Conservation (phyloP, 352 stramenopile genomes). For the Paralagenidium karlingii region DNA sequence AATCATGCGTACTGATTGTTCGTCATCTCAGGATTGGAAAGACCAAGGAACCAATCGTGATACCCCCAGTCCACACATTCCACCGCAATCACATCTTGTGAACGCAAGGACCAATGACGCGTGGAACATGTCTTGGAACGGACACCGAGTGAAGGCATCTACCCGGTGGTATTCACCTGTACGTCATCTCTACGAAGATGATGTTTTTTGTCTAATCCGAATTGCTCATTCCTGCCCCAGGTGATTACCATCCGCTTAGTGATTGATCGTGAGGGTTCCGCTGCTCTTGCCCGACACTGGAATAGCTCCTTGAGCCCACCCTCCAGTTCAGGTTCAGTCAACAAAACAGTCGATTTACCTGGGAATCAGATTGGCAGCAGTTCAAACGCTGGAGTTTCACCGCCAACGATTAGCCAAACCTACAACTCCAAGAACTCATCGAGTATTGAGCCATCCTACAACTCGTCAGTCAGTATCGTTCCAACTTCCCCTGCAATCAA, state of each 20-base stretch:
- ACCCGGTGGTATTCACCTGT: constrained; percentile 60
- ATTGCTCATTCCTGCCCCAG: too few species aligned
- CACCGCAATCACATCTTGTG: constrained; percentile 70
- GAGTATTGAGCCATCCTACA: background rate
- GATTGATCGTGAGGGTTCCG: too few species aligned
- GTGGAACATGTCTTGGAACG: constrained; percentile 58
- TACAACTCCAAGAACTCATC: background rate
- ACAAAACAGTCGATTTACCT: too few species aligned
- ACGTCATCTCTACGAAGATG: constrained; percentile 6
- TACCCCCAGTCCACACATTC: constrained; percentile 36
- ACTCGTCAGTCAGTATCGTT: background rate
- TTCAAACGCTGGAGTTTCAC: too few species aligned
- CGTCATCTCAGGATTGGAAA: constrained; percentile 35
- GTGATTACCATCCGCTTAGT: too few species aligned
- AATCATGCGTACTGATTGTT: background rate
- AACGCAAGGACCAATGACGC: constrained; percentile 61
- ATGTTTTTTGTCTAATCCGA: too few species aligned
- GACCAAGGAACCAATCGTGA: constrained; percentile 30
- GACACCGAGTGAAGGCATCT: constrained; percentile 34
- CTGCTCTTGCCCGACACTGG: too few species aligned
- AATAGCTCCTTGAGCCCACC: too few species aligned
- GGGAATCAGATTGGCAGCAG: too few species aligned
- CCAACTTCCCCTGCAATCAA: background rate
- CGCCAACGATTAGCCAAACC: too few species aligned
- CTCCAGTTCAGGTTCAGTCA: too few species aligned